Conservation (phyloP, 2,329 filamentous ascomycete genomes). For the Verticillium dahliae region DNA sequence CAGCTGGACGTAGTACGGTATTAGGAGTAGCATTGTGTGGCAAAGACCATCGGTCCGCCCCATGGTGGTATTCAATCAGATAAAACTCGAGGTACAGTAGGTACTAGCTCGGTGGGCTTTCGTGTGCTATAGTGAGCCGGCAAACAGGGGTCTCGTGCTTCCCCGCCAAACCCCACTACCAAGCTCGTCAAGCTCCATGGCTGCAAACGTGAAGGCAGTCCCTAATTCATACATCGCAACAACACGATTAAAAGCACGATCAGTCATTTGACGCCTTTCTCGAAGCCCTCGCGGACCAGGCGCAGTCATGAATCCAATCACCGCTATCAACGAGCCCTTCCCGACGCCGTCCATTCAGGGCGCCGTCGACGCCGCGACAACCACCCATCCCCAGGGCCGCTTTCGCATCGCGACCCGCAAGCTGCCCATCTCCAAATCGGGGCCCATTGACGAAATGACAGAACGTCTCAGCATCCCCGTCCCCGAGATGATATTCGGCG, state of each 20-base stretch:
- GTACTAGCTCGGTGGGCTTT: background rate
- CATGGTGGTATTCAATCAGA: too few species aligned
- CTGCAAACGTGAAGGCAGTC: background rate
- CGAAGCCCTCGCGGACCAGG: background rate
- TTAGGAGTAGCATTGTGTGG: too few species aligned
- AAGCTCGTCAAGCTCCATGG: background rate
- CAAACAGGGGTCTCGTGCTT: background rate
- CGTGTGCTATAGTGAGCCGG: background rate
- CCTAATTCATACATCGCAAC: background rate
- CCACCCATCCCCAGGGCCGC: conserved; percentile 49
- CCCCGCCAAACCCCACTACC: background rate
- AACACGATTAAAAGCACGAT: conserved; percentile 3
- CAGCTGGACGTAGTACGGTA: too few species aligned
- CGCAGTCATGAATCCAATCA: conserved; percentile 30
- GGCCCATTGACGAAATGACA: conserved; percentile 81
- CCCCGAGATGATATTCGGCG: conserved; percentile 98
- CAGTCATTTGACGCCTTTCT: background rate
- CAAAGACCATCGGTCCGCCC: too few species aligned
- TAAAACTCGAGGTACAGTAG: background rate
- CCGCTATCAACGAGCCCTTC: conserved; percentile 44
- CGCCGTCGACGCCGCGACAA: conserved; percentile 47
- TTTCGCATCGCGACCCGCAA: conserved; percentile 80
- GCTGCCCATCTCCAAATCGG: conserved; percentile 88
- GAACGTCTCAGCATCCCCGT: conserved; percentile 74
- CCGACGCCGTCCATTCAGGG: conserved; percentile 33